Evolutionary conservation across 2,329 filamentous ascomycete species (phyloP), one percentile per base, ranked within the genome.

Genomic region (Aspergillus brasiliensis): DNA sequence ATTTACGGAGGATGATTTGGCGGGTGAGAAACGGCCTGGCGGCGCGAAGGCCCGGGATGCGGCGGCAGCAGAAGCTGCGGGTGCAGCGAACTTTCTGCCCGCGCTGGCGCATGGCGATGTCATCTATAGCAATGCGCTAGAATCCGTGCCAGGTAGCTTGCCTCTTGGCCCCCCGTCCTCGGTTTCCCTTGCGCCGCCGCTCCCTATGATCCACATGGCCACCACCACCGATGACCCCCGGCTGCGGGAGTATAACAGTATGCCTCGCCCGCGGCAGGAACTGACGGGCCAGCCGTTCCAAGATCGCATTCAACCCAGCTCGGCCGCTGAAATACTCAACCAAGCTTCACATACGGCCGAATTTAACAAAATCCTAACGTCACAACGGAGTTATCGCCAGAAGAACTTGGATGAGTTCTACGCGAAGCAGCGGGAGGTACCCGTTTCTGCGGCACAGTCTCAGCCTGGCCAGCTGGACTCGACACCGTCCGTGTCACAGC

Each of bases 1-100:
- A 10, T 99, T 99, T 73, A 99, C 95, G 1, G 95, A 99, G 75
- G 92, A 96, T 64, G 95, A 99, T 76, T 84, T 93, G 53, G 95
- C 95, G 3, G 95, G 95, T 42, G 95, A 99, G 79, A 98, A 99
- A 82, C 85, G 95, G 65, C 95, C 95, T 5, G 95, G 95, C 56
- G 93, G 91, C 40, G 88, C 92, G 60, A 97, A 96, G 80, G 90
- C 91, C 62, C 85, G 94, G 71, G 91, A 97, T 79, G 89, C 91
- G 46, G 89, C 88, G 17, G 87, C 90, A 11, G 88, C 89, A 56
- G 89, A 90, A 54, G 80, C 87, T 69, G 83, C 84, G 31, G 82
- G 76, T 67, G 86, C 85, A 67, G 86, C 85, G 51, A 84, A 84
- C 61, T 62, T 82, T 56, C 72, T 83, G 17, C 81, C 90, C 56